Conservation (phyloP, 768 basidiomycete species). For the Inosperma sp. region DNA sequence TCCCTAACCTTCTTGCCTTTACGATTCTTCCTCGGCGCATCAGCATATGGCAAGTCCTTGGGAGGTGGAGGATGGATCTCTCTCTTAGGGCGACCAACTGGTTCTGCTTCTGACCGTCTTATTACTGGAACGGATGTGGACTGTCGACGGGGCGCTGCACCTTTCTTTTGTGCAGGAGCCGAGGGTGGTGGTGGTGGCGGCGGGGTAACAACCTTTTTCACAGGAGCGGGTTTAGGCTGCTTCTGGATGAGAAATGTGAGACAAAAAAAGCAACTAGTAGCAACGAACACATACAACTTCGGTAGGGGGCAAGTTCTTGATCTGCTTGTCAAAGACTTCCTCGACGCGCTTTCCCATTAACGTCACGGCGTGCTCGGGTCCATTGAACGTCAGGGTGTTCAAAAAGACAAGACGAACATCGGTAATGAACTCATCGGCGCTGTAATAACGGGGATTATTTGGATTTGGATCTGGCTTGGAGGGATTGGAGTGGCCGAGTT, state of each 20-base stretch:
- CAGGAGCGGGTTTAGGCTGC: constrained; percentile 39
- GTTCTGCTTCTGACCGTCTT: constrained; percentile 67
- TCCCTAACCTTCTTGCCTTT: constrained; percentile 58
- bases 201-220: constrained; percentile 44
- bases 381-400: constrained; percentile 91
- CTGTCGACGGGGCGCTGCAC: constrained; percentile 53
- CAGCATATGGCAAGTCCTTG: constrained; percentile 83
- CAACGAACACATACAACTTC: constrained; percentile 56
- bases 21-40: constrained; percentile 64
- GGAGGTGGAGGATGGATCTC: constrained; percentile 96
- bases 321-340: constrained; percentile 81
- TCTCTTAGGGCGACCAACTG: constrained; percentile 81
- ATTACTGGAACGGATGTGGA: constrained; percentile 82
- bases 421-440: constrained; percentile 71
- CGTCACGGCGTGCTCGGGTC: constrained; percentile 77
- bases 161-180: constrained; percentile 41
- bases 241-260: not conserved
- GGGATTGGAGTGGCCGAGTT: constrained; percentile 76
- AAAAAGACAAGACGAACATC: constrained; percentile 87
- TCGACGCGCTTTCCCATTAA: constrained; percentile 79
- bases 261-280: not conserved
- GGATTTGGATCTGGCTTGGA: constrained; percentile 67
- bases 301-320: constrained; percentile 75
- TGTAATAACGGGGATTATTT: constrained; percentile 70
- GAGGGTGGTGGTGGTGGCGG: constrained; percentile 42